Base-by-base conservation (phyloP, 2,329 filamentous ascomycete species). In the Gaeumannomyces sp. region DNA sequence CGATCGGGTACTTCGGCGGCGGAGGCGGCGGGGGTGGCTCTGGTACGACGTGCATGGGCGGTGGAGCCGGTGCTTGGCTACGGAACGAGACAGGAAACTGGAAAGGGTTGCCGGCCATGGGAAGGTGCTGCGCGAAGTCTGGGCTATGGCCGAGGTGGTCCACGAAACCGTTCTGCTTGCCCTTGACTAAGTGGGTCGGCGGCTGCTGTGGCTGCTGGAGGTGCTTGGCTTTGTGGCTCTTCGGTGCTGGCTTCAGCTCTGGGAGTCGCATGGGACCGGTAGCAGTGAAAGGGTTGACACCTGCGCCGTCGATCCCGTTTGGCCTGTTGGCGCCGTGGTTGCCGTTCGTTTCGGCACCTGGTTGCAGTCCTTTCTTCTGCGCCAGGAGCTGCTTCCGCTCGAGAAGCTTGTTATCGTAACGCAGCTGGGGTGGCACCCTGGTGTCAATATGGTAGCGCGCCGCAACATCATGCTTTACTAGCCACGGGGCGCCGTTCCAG, bases 401-500 rank as follows among this genome's bases (percentile, higher is more conserved):
- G 45, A 89, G 85, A 16, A 90, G 80, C 75, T 92, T 93, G 68
- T 85, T 91, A 68, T 94, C 92, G 73, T 96, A 89, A 64, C 89
- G 89, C 22, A 97, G 81, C 72, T 96, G 89, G 63, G 88, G 84
- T 8, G 95, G 95, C 16, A 98, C 87, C 64, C 92, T 87, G n/a
- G 88, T 93, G 67, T 92, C 89, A 68, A 99, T 95, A 67, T 92
- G 89, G 75, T 95, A 97, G 68, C 89, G 84, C 60, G 87, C 86
- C 1, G 95, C 95, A 66, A 85, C 88, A 64, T 92, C 88, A 50
- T 90, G 85, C 77, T 96, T 97, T 25, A 98, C 94, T 64, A 96
- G 80, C 95, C 95, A 99, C 0, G 95, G 94, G 0, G 95, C 95
- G n/a, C 94, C 94, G 67, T 88, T 94, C 92, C 93, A 98, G 4